Conservation (phyloP, 257 asterid species). For the Solanum chilense region DNA sequence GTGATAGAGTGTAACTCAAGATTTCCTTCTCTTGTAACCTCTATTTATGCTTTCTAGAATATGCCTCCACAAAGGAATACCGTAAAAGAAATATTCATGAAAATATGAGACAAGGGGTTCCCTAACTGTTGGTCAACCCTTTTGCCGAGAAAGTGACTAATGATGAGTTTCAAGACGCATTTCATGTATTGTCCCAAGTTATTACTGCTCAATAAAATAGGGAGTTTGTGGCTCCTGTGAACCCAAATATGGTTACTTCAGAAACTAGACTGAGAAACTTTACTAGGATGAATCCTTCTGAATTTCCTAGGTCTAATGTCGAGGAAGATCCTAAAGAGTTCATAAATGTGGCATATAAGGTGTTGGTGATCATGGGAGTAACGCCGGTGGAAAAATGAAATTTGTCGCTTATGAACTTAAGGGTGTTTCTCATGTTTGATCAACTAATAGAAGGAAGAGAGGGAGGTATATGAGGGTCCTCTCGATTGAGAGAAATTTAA, state of each 20-base stretch:
- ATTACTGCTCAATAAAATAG: too few species aligned
- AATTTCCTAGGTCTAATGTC: background rate
- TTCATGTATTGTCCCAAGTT: background rate
- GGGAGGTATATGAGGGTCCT: background rate
- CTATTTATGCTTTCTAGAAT: background rate
- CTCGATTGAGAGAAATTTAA: background rate
- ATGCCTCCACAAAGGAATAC: background rate
- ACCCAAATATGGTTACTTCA: background rate
- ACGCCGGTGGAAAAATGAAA: background rate
- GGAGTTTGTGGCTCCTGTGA: background rate
- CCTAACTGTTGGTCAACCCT: background rate
- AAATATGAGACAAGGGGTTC: background rate
- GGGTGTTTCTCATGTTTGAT: background rate
- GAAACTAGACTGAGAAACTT: background rate
- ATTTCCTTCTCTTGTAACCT: too few species aligned
- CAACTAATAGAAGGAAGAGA: background rate
- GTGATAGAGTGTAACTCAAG: background rate
- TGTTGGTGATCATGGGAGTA: background rate
- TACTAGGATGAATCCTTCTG: background rate
- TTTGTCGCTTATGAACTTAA: background rate
- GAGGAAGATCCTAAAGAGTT: background rate
- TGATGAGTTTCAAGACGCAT: background rate
- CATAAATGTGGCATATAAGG: background rate
- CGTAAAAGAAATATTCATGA: background rate
- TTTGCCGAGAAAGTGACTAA: background rate